A percentile compares a stretch with the other conserved stretches of the same genome.
Evolutionary conservation across 1,139 yeast species (phyloP).

Genomic region (Maudiozyma humilis): DNA sequence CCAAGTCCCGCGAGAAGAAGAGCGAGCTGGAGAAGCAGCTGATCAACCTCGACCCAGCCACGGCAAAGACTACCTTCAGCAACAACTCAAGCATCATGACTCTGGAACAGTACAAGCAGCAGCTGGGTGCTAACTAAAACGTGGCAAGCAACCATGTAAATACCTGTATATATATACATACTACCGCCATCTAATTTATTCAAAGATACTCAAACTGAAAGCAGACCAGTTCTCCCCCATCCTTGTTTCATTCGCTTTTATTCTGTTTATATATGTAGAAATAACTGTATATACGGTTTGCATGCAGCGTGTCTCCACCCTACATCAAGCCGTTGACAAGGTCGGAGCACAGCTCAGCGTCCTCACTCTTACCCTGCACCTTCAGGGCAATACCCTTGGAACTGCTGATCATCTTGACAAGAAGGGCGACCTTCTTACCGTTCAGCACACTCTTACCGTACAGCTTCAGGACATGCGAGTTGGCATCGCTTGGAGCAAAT

Average conservation of each 20-base stretch:
- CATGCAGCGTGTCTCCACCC: not conserved
- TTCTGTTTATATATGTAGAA: no score
- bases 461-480: slow-evolving; percentile 65
- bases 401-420: slow-evolving; percentile 63
- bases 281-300: no score
- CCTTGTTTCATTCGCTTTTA: no score
- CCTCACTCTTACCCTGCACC: slow-evolving; percentile 62
- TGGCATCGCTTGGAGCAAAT: slow-evolving; percentile 50
- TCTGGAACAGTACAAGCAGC: slow-evolving; percentile 7
- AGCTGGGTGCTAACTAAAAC: not conserved
- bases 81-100: slow-evolving; percentile 7
- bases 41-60: slow-evolving; percentile 10
- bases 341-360: slow-evolving; percentile 40
- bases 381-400: slow-evolving; percentile 75
- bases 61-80: not conserved
- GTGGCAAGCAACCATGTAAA: not conserved
- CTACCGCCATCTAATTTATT: not conserved
- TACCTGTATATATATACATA: not conserved
- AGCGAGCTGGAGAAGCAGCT: slow-evolving; percentile 24
- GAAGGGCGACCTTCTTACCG: slow-evolving; percentile 63
- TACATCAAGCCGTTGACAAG: slow-evolving; percentile 38
- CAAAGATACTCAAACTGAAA: no score
- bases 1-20: slow-evolving; percentile 18
- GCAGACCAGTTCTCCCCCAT: no score
- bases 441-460: slow-evolving; percentile 66